Evolutionary conservation across 345 rosid genomes (phyloP).

Genomic region (Melastoma malabathricum): DNA sequence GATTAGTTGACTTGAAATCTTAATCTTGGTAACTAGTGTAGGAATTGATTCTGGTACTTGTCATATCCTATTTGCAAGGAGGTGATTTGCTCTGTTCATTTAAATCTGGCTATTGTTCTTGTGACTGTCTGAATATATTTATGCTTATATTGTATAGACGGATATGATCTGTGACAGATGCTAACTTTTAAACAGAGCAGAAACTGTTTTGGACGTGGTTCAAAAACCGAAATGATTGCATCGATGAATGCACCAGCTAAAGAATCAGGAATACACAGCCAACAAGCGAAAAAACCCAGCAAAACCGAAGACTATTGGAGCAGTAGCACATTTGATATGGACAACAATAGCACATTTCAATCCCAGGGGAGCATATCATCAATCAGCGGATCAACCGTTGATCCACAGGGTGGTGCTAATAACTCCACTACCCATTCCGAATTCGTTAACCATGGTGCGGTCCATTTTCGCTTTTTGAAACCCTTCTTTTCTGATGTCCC

Average conservation of each 20-base stretch:
- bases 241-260: constrained; percentile 20
- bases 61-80: no score
- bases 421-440: constrained; percentile 23
- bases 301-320: constrained; percentile 50
- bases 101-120: no score
- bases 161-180: constrained; percentile 23
- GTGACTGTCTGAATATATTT: no score
- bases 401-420: constrained; percentile 15
- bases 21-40: no score
- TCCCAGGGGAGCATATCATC: constrained; percentile 63
- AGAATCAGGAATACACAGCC: constrained; percentile 10
- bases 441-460: constrained; percentile 55
- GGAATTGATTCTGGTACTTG: no score
- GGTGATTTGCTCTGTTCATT: no score
- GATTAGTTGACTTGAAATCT: no score
- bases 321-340: constrained; percentile 58
- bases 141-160: neutral
- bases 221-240: constrained; percentile 17
- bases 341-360: constrained; percentile 33
- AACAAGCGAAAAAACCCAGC: constrained; percentile 23
- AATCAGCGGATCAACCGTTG: constrained; percentile 25
- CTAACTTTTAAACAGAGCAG: constrained; percentile 46
- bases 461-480: constrained; percentile 3
- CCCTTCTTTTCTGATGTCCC: neutral
- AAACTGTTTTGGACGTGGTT: constrained; percentile 62